A percentile compares a stretch with the other conserved stretches of the same genome.
These are phyloP conservation scores for Musa schizocarpa DNA, from an alignment of 176 grass and related monocot genomes.

Conservation along the genomic window DNA sequence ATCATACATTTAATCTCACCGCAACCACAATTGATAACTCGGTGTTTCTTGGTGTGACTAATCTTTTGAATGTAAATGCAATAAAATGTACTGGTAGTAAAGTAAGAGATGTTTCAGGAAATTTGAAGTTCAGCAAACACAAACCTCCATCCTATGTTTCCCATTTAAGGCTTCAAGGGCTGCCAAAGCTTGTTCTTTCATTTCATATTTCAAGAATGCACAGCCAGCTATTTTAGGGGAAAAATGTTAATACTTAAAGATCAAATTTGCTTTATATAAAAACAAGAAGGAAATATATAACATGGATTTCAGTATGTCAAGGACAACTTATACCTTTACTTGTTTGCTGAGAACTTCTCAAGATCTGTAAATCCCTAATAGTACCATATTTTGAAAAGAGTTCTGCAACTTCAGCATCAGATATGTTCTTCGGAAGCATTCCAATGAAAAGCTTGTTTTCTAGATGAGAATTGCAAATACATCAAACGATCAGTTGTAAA, in stretches of 20 bases:
- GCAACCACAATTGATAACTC: neutral
- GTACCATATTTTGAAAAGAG: constrained; percentile 86
- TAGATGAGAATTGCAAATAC: constrained; percentile 19
- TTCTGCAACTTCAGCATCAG: constrained; percentile 57
- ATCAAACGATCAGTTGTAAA: neutral
- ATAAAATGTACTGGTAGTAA: neutral
- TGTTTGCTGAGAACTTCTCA: constrained; percentile 89
- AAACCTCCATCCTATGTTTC: constrained; percentile 48
- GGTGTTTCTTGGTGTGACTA: no score
- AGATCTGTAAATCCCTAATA: constrained; percentile 93
- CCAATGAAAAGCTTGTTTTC: constrained; percentile 98
- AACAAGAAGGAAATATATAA: neutral
- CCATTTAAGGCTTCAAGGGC: constrained; percentile 81
- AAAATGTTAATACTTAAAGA: constrained; percentile 12
- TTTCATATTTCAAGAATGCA: constrained; percentile 95
- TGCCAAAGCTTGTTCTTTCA: constrained; percentile 85
- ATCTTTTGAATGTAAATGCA: no score
- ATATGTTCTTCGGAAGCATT: constrained; percentile 97
- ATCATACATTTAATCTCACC: neutral
- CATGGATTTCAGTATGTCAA: constrained; percentile 7
- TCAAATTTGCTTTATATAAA: neutral
- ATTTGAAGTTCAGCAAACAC: constrained; percentile 3
- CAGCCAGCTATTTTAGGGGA: constrained; percentile 59
- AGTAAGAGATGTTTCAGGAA: neutral
- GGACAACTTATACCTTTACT: constrained; percentile 63